Evolutionary conservation across 805 yeast species (phyloP), one percentile per base, ranked within the genome.

Genomic region (Candida pseudoglaebosa): DNA sequence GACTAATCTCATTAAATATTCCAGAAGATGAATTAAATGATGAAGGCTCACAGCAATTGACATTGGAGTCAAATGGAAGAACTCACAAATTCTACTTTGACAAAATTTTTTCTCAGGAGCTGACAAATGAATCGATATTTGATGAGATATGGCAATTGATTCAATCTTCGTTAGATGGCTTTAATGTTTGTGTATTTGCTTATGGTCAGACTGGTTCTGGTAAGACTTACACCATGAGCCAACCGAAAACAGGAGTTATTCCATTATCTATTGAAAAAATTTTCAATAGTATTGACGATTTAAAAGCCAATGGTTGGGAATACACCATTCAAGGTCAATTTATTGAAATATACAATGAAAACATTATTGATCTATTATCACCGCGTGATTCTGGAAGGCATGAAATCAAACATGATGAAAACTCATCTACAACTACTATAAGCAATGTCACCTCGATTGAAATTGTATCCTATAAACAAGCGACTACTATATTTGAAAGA

Each of bases 131-230:
- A 1, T 82, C 77, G 18, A 75, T 93, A 0, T 93, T 89, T 59
- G 82, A 78, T 21, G 99, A 91, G 52, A 75, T 91, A 1, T 81
- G 93, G 2, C 95, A 89, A 57, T 61, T 91, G 16, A 80, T 91
- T 2, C 96, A 88, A 57, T 65, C 71, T 1, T 61, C 95, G 1
- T 58, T 90, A 10, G 95, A 91, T 60, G 99, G 99, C 0, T 80
- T 71, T 53, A 88, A 88, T 49, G 96, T 89, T 2, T 89, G 97
- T 59, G 86, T 93, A 1, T 89, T 89, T 61, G 96, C 96, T 4
- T 91, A 93, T 57, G 99, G 99, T 1, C 99, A 91, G 60, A 93
- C 99, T 0, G 96, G 87, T 75, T 65, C 97, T 0, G 99, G 99
- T 3, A 91, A 91, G 56, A 91, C 98, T 0, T 82, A 63, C 57